phyloP scores from a whole-genome alignment of 176 grass and related monocot genomes.

The Puccinellia tenuiflora region DNA sequence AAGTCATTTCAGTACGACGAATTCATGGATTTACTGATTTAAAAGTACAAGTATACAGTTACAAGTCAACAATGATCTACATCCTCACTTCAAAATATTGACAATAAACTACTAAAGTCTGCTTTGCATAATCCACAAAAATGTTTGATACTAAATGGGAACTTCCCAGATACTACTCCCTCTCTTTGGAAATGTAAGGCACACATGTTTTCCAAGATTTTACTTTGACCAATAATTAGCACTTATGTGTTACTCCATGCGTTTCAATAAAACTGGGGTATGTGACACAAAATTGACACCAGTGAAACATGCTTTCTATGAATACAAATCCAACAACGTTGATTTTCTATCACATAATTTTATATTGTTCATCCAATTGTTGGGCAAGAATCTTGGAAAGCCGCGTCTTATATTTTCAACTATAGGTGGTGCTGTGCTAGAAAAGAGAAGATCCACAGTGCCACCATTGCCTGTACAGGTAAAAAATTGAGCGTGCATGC shows the following conservation, averaged over 20 bases:
- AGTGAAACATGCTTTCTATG: not conserved
- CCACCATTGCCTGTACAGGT: not conserved
- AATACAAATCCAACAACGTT: not conserved
- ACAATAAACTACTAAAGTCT: not conserved
- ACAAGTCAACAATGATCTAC: not conserved
- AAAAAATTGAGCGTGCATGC: conserved; percentile 4
- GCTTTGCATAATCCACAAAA: not conserved
- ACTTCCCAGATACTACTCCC: not conserved
- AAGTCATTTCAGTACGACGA: conserved; percentile 8
- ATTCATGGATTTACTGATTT: not conserved
- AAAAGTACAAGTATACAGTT: not conserved
- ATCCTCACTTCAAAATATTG: conserved; percentile 2
- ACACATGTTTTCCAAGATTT: not conserved
- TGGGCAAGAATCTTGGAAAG: not conserved
- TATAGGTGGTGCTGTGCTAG: not conserved
- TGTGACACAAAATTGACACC: not conserved
- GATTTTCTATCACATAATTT: not conserved
- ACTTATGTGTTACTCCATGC: not conserved
- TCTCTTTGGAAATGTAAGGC: not conserved
- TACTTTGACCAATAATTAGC: not conserved
- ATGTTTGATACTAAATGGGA: not conserved
- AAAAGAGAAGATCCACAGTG: not conserved
- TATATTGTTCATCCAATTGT: not conserved
- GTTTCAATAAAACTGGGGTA: not conserved
- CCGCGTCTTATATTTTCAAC: not conserved